These are phyloP conservation scores for Ophidiomyces ophidiicola DNA, from an alignment of 2,329 filamentous ascomycete species.

Conservation along the genomic window DNA sequence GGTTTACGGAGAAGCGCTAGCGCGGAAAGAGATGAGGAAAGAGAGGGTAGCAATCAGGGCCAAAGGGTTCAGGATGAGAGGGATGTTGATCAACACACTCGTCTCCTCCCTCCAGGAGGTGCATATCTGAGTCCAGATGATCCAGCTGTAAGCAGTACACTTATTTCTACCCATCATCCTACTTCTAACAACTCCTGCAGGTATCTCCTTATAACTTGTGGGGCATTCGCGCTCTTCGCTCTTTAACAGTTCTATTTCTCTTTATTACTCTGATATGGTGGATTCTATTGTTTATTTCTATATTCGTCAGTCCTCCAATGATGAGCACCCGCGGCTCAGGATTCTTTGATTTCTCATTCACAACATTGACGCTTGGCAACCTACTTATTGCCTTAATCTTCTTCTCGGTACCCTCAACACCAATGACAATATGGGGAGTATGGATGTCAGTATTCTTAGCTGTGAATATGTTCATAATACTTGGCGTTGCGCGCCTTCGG, in stretches of 20 bases:
- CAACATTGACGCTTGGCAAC: slow-evolving; percentile 63
- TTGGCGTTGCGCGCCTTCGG: slow-evolving; percentile 60
- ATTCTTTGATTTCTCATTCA: slow-evolving; percentile 79
- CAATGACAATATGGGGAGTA: slow-evolving; percentile 61
- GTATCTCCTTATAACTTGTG: slow-evolving; percentile 90
- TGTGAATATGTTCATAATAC: slow-evolving; percentile 65
- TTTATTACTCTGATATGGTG: slow-evolving; percentile 79
- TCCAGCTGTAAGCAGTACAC: slow-evolving; percentile 50
- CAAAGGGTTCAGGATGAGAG: slow-evolving; percentile 11
- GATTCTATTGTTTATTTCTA: slow-evolving; percentile 73
- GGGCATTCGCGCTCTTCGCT: slow-evolving; percentile 70
- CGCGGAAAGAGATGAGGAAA: slow-evolving; percentile 4
- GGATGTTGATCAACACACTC: slow-evolving; percentile 49
- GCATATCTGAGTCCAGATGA: slow-evolving; percentile 66
- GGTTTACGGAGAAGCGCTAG: slow-evolving; percentile 10
- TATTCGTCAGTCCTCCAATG: slow-evolving; percentile 79
- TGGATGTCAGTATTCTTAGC: slow-evolving; percentile 56
- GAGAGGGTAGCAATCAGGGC: slow-evolving; percentile 9
- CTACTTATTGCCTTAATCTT: slow-evolving; percentile 70
- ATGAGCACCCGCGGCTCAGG: slow-evolving; percentile 81
- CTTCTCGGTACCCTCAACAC: slow-evolving; percentile 71
- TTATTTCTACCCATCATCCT: not conserved
- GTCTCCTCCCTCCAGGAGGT: slow-evolving; percentile 55
- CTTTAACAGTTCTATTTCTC: slow-evolving; percentile 64
- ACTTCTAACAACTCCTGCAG: slow-evolving; percentile 19